Conservation (phyloP, 2,329 filamentous ascomycete genomes). For the Pyricularia grisea region DNA sequence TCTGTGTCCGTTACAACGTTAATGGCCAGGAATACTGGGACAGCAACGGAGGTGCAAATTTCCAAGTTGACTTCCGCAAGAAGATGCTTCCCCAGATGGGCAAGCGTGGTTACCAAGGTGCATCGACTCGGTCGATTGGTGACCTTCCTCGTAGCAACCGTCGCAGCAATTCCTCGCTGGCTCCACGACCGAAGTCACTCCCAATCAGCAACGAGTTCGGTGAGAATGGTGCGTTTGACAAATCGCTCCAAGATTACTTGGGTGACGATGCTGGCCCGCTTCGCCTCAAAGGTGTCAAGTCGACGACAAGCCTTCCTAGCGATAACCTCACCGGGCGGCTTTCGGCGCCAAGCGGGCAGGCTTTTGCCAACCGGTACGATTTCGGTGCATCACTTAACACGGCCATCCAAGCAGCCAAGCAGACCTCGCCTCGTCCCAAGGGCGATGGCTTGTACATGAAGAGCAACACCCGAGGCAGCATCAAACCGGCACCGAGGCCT, state of each 20-base stretch:
- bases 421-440: constrained; percentile 21
- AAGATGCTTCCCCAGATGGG: constrained; percentile 55
- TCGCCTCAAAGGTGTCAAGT: constrained; percentile 61
- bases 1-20: constrained; percentile 83
- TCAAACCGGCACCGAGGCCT: constrained; percentile 8
- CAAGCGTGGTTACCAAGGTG: constrained; percentile 42
- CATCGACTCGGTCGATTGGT: constrained; percentile 35
- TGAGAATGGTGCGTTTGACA: constrained; percentile 49
- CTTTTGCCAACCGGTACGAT: constrained; percentile 90
- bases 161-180: constrained; percentile 27
- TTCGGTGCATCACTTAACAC: constrained; percentile 87
- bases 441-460: constrained; percentile 48
- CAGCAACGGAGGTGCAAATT: constrained; percentile 81
- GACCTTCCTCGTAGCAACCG: constrained; percentile 60
- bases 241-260: constrained; percentile 52
- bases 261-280: constrained; percentile 58
- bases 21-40: constrained; percentile 88
- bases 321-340: constrained; percentile 47
- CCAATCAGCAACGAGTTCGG: constrained; percentile 49
- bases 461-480: constrained; percentile 28
- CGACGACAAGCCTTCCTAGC: constrained; percentile 51
- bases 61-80: constrained; percentile 88
- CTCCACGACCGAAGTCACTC: constrained; percentile 44
- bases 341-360: constrained; percentile 52
- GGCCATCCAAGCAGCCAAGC: constrained; percentile 67